Evolutionary conservation across 306 rosid genomes (phyloP).

Genomic region (Castanospermum australe): DNA sequence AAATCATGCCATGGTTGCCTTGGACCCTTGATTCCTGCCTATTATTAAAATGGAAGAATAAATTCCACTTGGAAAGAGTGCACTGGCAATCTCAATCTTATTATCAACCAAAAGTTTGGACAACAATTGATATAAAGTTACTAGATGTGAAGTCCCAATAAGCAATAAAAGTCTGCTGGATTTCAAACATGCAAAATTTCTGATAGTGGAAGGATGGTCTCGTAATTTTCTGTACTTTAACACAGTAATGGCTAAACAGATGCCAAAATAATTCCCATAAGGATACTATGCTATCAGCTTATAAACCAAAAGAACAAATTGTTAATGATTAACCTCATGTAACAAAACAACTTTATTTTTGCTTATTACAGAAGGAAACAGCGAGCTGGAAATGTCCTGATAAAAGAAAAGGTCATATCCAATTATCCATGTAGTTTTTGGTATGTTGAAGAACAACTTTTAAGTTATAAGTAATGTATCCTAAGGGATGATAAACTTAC

Average conservation of each 20-base stretch:
- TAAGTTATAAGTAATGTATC: neutral
- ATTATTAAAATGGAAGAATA: conserved; percentile 26
- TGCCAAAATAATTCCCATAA: neutral
- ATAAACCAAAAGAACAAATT: neutral
- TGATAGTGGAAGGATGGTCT: conserved; percentile 20
- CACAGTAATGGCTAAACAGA: neutral
- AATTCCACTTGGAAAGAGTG: conserved; percentile 15
- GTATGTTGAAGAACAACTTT: conserved; percentile 19
- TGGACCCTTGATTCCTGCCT: conserved; percentile 80
- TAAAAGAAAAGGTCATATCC: too few species aligned
- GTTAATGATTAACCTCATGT: neutral
- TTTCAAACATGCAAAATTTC: neutral
- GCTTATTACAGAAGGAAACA: too few species aligned
- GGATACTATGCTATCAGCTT: neutral
- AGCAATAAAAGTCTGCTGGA: conserved; percentile 17
- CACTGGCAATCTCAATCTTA: neutral
- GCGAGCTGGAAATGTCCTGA: too few species aligned
- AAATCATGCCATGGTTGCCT: conserved; percentile 98
- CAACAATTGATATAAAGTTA: conserved; percentile 8
- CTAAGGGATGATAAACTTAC: conserved; percentile 55
- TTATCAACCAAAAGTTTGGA: neutral
- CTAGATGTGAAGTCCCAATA: conserved; percentile 14
- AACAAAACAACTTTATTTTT: neutral
- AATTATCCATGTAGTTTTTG: neutral
- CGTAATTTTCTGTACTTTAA: conserved; percentile 3